These are phyloP conservation scores for Pinus tabuliformis DNA, from an alignment of 75 land plant species.

Conservation along the genomic window DNA sequence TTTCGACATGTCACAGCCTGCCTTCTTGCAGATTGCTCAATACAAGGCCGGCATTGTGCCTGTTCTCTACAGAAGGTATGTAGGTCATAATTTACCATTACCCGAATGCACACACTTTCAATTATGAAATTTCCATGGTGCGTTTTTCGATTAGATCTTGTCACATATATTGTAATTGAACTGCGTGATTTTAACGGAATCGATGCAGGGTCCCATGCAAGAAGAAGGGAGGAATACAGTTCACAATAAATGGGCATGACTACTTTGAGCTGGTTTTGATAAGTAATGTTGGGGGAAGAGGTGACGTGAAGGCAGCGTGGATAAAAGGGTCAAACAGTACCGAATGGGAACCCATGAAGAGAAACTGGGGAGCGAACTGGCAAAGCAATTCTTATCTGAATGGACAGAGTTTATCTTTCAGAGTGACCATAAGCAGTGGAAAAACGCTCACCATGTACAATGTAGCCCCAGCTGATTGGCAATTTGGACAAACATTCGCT, in stretches of 20 bases:
- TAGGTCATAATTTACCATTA: too few species aligned
- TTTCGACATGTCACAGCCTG: too few species aligned
- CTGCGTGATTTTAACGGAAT: neutral
- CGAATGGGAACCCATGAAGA: constrained; percentile 25
- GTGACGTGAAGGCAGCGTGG: constrained; percentile 18
- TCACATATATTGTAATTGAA: too few species aligned
- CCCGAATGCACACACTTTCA: too few species aligned
- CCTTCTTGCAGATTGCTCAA: too few species aligned
- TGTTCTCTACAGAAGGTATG: too few species aligned
- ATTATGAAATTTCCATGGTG: too few species aligned
- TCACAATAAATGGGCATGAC: constrained; percentile 33
- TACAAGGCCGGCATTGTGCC: too few species aligned
- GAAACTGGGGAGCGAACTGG: constrained; percentile 58
- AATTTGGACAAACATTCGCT: constrained; percentile 50
- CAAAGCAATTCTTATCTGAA: constrained; percentile 15
- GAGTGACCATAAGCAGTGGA: constrained; percentile 27
- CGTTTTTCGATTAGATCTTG: too few species aligned
- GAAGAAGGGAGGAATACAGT: constrained; percentile 46
- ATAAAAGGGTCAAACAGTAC: constrained; percentile 35
- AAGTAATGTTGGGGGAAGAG: constrained; percentile 50
- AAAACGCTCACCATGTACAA: constrained; percentile 15
- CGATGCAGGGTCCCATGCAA: constrained; percentile 45
- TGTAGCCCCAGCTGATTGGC: constrained; percentile 34
- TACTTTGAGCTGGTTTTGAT: constrained; percentile 37
- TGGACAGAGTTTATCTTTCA: constrained; percentile 29